Conservation (phyloP, 176 grass and related monocot species). For the Urochloa ruziziensis region DNA sequence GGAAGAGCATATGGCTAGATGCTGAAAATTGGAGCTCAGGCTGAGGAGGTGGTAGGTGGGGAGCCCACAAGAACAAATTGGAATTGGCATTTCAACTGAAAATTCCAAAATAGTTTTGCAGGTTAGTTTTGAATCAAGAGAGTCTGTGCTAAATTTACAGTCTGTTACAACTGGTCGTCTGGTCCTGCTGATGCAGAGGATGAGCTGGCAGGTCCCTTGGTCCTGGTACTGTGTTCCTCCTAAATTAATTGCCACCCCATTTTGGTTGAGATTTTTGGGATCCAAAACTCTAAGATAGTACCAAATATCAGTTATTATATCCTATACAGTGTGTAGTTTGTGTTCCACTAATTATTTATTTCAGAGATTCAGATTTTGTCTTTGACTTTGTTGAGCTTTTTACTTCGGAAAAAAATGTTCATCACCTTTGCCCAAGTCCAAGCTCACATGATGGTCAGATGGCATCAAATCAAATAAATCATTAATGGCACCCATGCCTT, state of each 20-base stretch:
- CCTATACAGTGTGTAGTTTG: background rate
- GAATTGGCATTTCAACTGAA: slow-evolving; percentile 1
- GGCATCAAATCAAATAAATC: background rate
- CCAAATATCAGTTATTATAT: background rate
- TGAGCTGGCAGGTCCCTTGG: slow-evolving; percentile 12
- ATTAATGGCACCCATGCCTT: background rate
- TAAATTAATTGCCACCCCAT: background rate
- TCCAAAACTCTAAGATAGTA: background rate
- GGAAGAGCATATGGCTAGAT: slow-evolving; percentile 2
- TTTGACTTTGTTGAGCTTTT: background rate
- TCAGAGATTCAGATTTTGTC: slow-evolving; percentile 12
- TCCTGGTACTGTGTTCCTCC: background rate
- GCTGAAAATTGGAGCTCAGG: background rate
- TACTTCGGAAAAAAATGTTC: background rate
- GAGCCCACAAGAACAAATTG: slow-evolving; percentile 3
- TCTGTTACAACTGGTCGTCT: background rate
- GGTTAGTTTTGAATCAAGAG: background rate
- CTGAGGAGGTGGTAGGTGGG: background rate
- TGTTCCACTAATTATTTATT: background rate
- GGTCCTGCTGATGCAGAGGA: background rate
- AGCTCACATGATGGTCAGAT: background rate
- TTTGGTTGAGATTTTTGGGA: background rate
- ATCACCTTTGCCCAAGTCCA: background rate
- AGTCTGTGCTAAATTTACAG: background rate
- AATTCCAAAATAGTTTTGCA: background rate